Evolutionary conservation across 495 filamentous ascomycete genomes (phyloP).

Genomic region (Annulohypoxylon nitens): DNA sequence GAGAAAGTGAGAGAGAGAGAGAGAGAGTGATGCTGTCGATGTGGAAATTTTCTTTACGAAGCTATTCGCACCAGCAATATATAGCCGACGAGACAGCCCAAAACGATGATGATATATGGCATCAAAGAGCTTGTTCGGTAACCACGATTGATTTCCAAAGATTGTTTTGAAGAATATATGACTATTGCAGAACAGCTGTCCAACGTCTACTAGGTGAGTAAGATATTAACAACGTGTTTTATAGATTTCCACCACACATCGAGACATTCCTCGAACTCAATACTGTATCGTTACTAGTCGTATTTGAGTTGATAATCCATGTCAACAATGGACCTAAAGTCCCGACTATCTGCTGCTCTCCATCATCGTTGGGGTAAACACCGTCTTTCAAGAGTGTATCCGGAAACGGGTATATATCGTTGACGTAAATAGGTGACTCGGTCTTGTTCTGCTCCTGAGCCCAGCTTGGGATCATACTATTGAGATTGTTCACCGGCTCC

Average conservation of each 20-base stretch:
- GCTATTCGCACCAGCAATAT: background rate
- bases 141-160: background rate
- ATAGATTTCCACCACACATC: background rate
- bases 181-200: background rate
- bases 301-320: conserved; percentile 39
- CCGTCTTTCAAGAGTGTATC: conserved; percentile 52
- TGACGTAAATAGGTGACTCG: conserved; percentile 56
- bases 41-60: background rate
- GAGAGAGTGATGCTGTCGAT: background rate
- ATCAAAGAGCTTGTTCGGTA: background rate
- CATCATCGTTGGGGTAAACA: conserved; percentile 56
- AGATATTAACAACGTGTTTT: too few species aligned
- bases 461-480: conserved; percentile 56
- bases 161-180: background rate
- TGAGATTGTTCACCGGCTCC: conserved; percentile 48
- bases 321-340: conserved; percentile 50
- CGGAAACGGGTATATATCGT: conserved; percentile 55
- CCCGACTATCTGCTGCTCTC: conserved; percentile 53
- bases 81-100: background rate
- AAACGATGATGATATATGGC: background rate
- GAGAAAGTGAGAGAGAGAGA: background rate
- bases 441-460: conserved; percentile 49
- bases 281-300: conserved; percentile 9
- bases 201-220: too few species aligned
- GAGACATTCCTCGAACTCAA: background rate